Base-by-base conservation (phyloP, 805 yeast species). In the Ogataea sp. region DNA sequence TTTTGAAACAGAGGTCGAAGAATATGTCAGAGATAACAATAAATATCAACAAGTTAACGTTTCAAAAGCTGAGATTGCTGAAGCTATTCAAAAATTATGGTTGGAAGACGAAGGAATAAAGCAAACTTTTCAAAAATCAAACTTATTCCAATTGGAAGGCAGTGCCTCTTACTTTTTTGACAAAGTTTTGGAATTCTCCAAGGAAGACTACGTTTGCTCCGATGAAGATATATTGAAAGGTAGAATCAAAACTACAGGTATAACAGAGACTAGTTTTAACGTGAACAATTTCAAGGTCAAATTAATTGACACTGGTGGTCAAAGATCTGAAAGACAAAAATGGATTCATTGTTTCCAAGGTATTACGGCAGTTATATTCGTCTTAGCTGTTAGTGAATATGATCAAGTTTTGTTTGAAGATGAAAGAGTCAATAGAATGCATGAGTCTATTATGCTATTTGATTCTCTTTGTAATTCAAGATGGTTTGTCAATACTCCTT, bases 301-400 rank as follows among this genome's bases (percentile, higher is more conserved):
- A 52, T 85, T 93, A 32, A 64, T 88, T 33, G 98, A 93, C 67
- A 97, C 96, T 4, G 98, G 98, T 39, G 98, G 98, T 2, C 97
- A 89, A 62, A 65, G 96, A 44, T 77, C 86, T 17, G 97, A 89
- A 58, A 71, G 97, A 44, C 78, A 82, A 50, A 89, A 89, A 58
- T 89, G 97, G 97, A 84, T 89, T 45, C 96, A 88, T 55, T 86
- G 95, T 54, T 89, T 89, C 61, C 93, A 89, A 53, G 86, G 83
- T 45, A 84, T 90, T 37, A 83, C 95, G 1, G 84, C 94, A 3
- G 82, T 94, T 0, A 59, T 90, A 29, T 93, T 87, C 59, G 96
- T 90, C 7, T 72, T 84, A 16, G 96, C 97, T 0, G 79, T 87
- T 20, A 78, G 87, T 36, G 98, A 93, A 64, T 93, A 86, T 58